Base-by-base conservation (phyloP, 768 basidiomycete species). In the Hypsizygus marmoreus region DNA sequence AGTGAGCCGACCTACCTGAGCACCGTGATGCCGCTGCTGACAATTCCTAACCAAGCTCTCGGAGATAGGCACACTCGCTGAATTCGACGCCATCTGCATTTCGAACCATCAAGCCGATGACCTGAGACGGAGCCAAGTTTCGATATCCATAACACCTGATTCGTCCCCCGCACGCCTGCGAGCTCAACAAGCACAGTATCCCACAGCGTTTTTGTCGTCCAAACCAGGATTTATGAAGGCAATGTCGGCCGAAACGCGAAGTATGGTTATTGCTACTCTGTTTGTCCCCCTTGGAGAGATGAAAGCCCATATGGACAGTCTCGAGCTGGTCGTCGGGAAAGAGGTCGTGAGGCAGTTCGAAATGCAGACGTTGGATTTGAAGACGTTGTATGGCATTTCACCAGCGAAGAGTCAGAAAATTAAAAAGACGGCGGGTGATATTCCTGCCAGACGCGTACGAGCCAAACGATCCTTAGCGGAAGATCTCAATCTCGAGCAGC, bases 31-130 rank as follows among this genome's bases (percentile, higher is more conserved):
- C 13, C 17, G 44, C 42, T 40, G 11, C 45, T 59, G 39, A 50
- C 40, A 40, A 44, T 36, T 20, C 24, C 38, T 30, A 38, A 46
- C 45, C 31, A 54, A 79, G 74, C 57, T 73, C 59, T 40, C 63
- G 36, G 77, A 77, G 47, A 54, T 79, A 53, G 66, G 67, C 23
- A 61, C 64, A 10, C 50, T 79, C 1, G 54, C 60, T n/a, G 69
- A 70, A 6, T 66, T 77, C 46, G 69, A 72, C 55, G 76, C 69
- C 19, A 65, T 73, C 19, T 70, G 72, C 35, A 62, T 79, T 41
- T 64, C 59, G n/a, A 63, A 69, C 46, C 55, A 57, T 37, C 76
- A 77, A 45, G 60, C 71, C 25, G 68, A 73, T 43, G 58, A 59
- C 54, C 51, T 58, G 57, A 47, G 40, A 22, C 70, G 62, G 61